These are phyloP conservation scores for Parietichytrium sp. DNA, from an alignment of 108 stramenopile species.

Conservation along the genomic window DNA sequence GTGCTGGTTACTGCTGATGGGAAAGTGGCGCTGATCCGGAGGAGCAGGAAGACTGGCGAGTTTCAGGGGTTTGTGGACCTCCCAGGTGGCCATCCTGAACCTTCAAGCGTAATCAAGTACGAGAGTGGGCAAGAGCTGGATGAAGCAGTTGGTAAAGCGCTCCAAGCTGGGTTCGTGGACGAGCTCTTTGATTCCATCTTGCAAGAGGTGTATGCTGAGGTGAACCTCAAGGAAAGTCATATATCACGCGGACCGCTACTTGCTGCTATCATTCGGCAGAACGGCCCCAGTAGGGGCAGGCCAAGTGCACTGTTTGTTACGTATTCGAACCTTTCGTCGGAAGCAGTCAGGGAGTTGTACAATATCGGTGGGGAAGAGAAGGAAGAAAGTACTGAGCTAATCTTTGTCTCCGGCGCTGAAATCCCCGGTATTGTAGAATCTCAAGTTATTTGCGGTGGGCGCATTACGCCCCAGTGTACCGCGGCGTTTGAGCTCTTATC, in stretches of 20 bases:
- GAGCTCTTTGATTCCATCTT: background rate
- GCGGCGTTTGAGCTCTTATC: too few species aligned
- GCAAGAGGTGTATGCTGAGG: background rate
- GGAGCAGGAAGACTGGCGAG: background rate
- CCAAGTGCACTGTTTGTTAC: background rate
- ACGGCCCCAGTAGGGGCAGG: background rate
- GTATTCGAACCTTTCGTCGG: background rate
- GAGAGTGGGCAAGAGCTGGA: background rate
- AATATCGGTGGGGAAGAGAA: background rate
- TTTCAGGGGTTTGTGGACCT: slow-evolving; percentile 28
- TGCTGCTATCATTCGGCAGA: background rate
- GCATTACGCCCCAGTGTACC: too few species aligned
- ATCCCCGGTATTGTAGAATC: too few species aligned
- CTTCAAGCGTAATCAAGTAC: background rate
- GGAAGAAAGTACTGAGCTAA: background rate
- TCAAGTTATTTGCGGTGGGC: too few species aligned
- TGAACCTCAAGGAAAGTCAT: too few species aligned
- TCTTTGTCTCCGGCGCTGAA: background rate
- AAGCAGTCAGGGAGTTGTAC: background rate
- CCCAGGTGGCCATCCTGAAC: slow-evolving; percentile 19
- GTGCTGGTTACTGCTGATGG: background rate
- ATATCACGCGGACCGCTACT: too few species aligned
- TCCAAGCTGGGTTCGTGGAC: too few species aligned
- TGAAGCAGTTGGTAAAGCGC: too few species aligned
- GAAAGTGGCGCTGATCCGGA: background rate